Evolutionary conservation across 257 asterid genomes (phyloP).

Genomic region (Fraxinus quadrangulata): DNA sequence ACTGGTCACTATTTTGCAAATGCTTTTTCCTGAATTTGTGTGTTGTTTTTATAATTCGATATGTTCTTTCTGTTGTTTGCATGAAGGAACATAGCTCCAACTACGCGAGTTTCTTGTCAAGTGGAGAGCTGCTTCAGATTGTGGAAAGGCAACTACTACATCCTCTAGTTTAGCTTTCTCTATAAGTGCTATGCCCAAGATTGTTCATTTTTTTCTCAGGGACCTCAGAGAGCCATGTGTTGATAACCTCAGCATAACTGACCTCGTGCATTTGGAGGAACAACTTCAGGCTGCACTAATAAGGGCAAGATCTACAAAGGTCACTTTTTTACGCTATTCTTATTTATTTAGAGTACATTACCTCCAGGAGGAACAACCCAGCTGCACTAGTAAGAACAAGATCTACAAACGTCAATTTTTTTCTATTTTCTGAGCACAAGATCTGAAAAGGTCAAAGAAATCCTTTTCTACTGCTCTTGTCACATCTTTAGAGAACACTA

Average conservation of each 20-base stretch:
- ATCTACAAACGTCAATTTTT: not conserved
- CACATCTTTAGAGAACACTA: not conserved
- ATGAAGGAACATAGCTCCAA: slow-evolving; percentile 34
- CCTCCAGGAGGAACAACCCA: not conserved
- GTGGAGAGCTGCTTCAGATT: slow-evolving; percentile 45
- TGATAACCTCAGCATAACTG: slow-evolving; percentile 42
- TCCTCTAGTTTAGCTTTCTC: slow-evolving; percentile 18
- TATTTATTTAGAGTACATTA: not conserved
- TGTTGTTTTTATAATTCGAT: too few relatives aligned
- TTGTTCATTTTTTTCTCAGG: slow-evolving; percentile 29
- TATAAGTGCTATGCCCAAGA: not conserved
- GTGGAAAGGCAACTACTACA: slow-evolving; percentile 47
- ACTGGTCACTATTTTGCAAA: too few relatives aligned
- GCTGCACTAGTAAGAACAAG: not conserved
- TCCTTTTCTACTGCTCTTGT: not conserved
- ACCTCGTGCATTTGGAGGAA: slow-evolving; percentile 48
- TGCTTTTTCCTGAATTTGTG: too few relatives aligned
- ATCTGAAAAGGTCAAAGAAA: not conserved
- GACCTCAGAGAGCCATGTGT: slow-evolving; percentile 38
- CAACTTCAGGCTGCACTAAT: slow-evolving; percentile 54
- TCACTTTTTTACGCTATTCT: not conserved
- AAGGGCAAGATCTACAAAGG: slow-evolving; percentile 51
- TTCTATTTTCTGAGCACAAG: not conserved
- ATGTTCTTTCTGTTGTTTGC: not conserved
- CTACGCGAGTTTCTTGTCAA: slow-evolving; percentile 32